Conservation (phyloP, 2,329 filamentous ascomycete species). For the Penicillium sp. region DNA sequence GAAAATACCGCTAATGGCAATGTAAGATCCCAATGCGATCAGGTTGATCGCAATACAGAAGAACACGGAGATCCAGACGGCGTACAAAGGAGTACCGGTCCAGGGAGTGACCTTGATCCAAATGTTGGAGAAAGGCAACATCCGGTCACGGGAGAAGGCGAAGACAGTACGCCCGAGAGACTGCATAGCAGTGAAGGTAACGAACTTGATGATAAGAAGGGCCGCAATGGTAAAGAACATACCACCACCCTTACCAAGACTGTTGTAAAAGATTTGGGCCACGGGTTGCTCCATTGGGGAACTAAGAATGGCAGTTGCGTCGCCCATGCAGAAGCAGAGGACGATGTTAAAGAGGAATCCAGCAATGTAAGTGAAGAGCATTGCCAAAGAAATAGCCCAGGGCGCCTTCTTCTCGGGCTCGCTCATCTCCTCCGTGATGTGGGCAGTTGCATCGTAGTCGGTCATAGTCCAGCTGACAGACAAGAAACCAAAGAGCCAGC, state of each 20-base stretch:
- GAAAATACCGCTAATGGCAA: slow-evolving; percentile 46
- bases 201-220: slow-evolving; percentile 60
- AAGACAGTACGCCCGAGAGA: slow-evolving; percentile 56
- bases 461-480: slow-evolving; percentile 63
- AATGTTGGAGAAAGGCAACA: slow-evolving; percentile 48
- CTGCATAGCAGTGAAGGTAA: slow-evolving; percentile 59
- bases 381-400: slow-evolving; percentile 58
- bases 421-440: slow-evolving; percentile 55
- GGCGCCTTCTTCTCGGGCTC: slow-evolving; percentile 54
- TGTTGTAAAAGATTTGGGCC: slow-evolving; percentile 60
- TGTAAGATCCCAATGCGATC: slow-evolving; percentile 51
- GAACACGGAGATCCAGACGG: slow-evolving; percentile 58
- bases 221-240: slow-evolving; percentile 58
- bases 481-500: slow-evolving; percentile 62
- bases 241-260: slow-evolving; percentile 53
- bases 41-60: slow-evolving; percentile 60
- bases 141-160: slow-evolving; percentile 55
- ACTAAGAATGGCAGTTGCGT: slow-evolving; percentile 47
- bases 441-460: slow-evolving; percentile 50
- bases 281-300: slow-evolving; percentile 54
- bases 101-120: slow-evolving; percentile 52
- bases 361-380: slow-evolving; percentile 56
- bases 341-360: slow-evolving; percentile 62
- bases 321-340: slow-evolving; percentile 58
- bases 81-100: slow-evolving; percentile 54